A percentile compares a stretch with the other conserved stretches of the same genome.
Conservation (phyloP, 2,329 filamentous ascomycete genomes). For the Colletotrichum cuscutae region DNA sequence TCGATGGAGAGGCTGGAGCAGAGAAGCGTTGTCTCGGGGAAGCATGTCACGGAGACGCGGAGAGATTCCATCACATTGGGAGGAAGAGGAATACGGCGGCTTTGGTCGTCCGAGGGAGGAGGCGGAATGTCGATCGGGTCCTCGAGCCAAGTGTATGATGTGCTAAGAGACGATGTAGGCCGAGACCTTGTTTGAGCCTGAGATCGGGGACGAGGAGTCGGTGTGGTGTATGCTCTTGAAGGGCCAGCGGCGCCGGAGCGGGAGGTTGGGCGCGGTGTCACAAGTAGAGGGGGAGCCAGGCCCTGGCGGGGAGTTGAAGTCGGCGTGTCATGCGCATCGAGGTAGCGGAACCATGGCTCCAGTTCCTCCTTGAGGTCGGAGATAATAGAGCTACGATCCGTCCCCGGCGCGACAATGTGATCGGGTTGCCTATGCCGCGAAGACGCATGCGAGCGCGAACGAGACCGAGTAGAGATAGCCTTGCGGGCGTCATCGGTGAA, state of each 20-base stretch:
- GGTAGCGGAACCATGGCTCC: conserved; percentile 36
- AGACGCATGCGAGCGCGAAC: conserved; percentile 14
- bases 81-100: conserved; percentile 55
- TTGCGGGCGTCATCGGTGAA: conserved; percentile 28
- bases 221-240: not conserved
- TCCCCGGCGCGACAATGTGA: conserved; percentile 1
- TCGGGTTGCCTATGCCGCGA: not conserved
- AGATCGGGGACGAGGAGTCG: conserved; percentile 19
- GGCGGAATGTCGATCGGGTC: conserved; percentile 31
- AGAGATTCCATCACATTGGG: conserved; percentile 65
- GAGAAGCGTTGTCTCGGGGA: conserved; percentile 68
- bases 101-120: conserved; percentile 21
- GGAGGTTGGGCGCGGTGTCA: conserved; percentile 15
- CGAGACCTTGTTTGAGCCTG: conserved; percentile 21
- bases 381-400: conserved; percentile 19
- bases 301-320: not conserved
- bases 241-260: not conserved
- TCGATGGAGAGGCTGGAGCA: conserved; percentile 66
- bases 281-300: conserved; percentile 18
- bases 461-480: conserved; percentile 13
- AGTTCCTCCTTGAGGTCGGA: conserved; percentile 36
- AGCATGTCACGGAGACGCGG: conserved; percentile 63
- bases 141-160: conserved; percentile 36
- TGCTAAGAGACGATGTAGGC: conserved; percentile 18
- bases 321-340: conserved; percentile 24